phyloP scores from a whole-genome alignment of 2,329 filamentous ascomycete genomes.

The Colletotrichum godetiae region DNA sequence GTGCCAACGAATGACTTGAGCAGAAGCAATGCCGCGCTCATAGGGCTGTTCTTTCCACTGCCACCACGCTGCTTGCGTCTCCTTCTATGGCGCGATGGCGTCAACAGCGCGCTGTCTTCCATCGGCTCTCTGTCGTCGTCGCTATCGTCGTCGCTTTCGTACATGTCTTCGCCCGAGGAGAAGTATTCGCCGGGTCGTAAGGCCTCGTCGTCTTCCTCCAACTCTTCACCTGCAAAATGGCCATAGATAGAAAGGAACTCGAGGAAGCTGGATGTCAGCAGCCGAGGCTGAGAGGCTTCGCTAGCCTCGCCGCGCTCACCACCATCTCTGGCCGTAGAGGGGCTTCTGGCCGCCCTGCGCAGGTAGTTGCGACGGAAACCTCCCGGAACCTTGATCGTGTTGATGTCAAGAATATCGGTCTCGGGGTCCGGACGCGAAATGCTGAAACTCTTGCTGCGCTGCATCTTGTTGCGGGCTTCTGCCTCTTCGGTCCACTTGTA shows the following conservation, averaged over 20 bases:
- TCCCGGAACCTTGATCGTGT: slow-evolving; percentile 90
- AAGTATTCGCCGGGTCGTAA: slow-evolving; percentile 92
- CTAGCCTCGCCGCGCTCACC: slow-evolving; percentile 49
- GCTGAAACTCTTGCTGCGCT: slow-evolving; percentile 90
- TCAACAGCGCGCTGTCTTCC: slow-evolving; percentile 87
- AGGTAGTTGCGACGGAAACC: slow-evolving; percentile 94
- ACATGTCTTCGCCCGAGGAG: slow-evolving; percentile 73
- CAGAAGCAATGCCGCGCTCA: slow-evolving; percentile 84
- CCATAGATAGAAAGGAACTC: slow-evolving; percentile 96
- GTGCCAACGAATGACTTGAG: slow-evolving; percentile 99
- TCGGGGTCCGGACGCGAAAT: slow-evolving; percentile 82
- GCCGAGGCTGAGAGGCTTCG: slow-evolving; percentile 61
- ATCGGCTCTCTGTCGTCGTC: slow-evolving; percentile 82
- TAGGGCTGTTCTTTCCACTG: slow-evolving; percentile 80
- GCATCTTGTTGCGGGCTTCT: slow-evolving; percentile 74
- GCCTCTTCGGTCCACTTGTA: slow-evolving; percentile 97
- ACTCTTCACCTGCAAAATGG: slow-evolving; percentile 95
- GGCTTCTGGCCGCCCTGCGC: slow-evolving; percentile 77
- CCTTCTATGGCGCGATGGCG: slow-evolving; percentile 78
- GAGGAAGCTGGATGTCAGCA: slow-evolving; percentile 92
- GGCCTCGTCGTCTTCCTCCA: slow-evolving; percentile 96
- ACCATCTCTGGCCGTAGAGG: slow-evolving; percentile 55
- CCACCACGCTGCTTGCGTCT: slow-evolving; percentile 80
- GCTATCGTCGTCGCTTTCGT: slow-evolving; percentile 55
- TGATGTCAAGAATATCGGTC: slow-evolving; percentile 84